Base-by-base conservation (phyloP, 345 rosid genomes). In the Gossypium longicalyx region DNA sequence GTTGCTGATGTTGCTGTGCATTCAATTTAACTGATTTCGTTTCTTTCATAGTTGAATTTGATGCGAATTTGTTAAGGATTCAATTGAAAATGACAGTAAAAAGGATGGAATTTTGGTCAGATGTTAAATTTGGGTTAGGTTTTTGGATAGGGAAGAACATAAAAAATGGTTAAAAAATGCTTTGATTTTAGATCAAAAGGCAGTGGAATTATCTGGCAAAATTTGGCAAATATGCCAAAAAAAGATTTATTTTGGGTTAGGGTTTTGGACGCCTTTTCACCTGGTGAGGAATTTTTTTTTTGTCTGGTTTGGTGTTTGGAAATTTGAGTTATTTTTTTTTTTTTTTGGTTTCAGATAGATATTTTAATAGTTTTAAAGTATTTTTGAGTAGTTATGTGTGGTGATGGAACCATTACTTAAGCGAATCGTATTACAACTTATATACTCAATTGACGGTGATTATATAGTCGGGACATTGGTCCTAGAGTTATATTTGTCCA, bases 21-120 rank as follows among this genome's bases (percentile, higher is more conserved):
- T 84, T 88, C 79, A 71, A 65, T 79, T 86, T 89, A 12, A 53
- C 83, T 11, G 85, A 80, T 80, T 89, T 87, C 41, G 78, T 74
- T 82, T 90, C 89, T 81, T 90, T 90, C 94, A 90, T 88, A 56
- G 15, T 74, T 27, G 6, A 58, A 9, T 61, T 12, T 34, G 76
- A 48, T 64, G 2, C 5, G 75, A 29, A 23, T 27, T 41, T 12
- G 12, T 10, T 2, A 47, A 49, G 27, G 20, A 48, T 12, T 67
- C 49, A 47, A 25, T 12, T 7, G 70, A 49, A 6, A 61, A 9
- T 45, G n/a, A 48, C 8, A 34, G 41, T 1, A 5, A 23, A 11
- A 12, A 60, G 17, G 17, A 65, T 63, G 8, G 48, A 47, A 16
- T 0, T 23, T 54, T 15, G 2, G 43, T 59, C 27, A 25, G 10